These are phyloP conservation scores for Sclerotiophoma versabilis DNA, from an alignment of 2,329 filamentous ascomycete species.

Conservation along the genomic window DNA sequence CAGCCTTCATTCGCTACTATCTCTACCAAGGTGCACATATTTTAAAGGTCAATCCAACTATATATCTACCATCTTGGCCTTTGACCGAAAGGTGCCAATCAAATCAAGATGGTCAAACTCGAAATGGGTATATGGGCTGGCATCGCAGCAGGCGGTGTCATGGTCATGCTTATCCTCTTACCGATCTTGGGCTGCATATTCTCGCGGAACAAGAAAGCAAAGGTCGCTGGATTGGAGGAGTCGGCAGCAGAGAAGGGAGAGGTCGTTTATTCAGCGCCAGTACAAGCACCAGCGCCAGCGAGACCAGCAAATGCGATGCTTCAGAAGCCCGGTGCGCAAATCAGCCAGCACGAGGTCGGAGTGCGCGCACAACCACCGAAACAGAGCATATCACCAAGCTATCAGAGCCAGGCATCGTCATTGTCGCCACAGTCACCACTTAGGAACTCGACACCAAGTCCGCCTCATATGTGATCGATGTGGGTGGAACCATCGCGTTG, in stretches of 20 bases:
- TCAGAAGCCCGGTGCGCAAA: slow-evolving; percentile 3
- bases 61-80: neutral
- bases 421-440: neutral
- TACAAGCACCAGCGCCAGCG: neutral
- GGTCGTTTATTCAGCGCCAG: slow-evolving; percentile 2
- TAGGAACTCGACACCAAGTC: slow-evolving; percentile 5
- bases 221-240: neutral
- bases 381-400: slow-evolving; percentile 14
- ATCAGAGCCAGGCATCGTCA: slow-evolving; percentile 10
- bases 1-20: neutral
- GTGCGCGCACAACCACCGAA: slow-evolving; percentile 1
- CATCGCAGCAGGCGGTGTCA: slow-evolving; percentile 14
- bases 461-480: slow-evolving; percentile 3
- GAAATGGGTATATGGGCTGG: slow-evolving; percentile 13
- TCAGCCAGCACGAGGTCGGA: neutral
- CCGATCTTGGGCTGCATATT: slow-evolving; percentile 15
- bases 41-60: neutral
- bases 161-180: slow-evolving; percentile 9
- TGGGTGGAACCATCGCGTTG: slow-evolving; percentile 8
- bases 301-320: slow-evolving; percentile 9
- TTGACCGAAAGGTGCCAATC: neutral
- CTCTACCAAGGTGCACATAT: neutral
- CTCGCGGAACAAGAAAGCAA: slow-evolving; percentile 10
- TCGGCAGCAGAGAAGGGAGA: slow-evolving; percentile 16
- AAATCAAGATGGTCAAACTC: slow-evolving; percentile 8